Base-by-base conservation (phyloP, 225 moss, liverwort and hornwort genomes). In the Physcomitrellopsis africana region DNA sequence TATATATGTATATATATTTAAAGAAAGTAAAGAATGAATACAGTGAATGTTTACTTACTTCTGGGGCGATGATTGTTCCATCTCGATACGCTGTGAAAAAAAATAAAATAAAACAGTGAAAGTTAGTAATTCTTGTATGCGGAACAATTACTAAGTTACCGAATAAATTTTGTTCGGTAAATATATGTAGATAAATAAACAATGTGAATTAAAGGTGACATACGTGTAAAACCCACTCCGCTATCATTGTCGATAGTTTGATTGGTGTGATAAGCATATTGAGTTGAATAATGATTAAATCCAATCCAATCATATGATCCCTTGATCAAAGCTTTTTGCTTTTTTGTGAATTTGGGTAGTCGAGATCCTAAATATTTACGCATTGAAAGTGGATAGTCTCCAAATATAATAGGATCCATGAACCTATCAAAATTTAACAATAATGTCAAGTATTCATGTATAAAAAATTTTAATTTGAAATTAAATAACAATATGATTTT, bases 321-420 rank as follows among this genome's bases (percentile, higher is more conserved):
- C 1, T 56, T 79, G 7, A 93, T 54, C 5, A 93, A 49, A 3
- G 58, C 9, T 58, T 68, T 80, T 70, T 93, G 81, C 1, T 87
- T 63, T 8, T 60, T 0, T 0, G 86, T 84, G 43, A 96, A 96
- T 56, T 67, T 26, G 2, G 93, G 90, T 15, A 92, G 81, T 1
- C 91, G 83, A 56, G 70, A 60, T 1, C 87, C 86, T 15, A 87
- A 79, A 79, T 84, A 78, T 18, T 87, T 67, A 2, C 76, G 82
- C 96, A 96, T 96, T 3, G 80, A 79, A 9, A 14, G 20, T 6
- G 96, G 94, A 60, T 96, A 94, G 51, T 96, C 94, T 74, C 94
- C 94, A 80, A 89, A 86, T 37, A 88, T 73, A 54, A 94, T 75
- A 3, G 92, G 94, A 84, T 94, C 94, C 79, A 92, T 82, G 16